phyloP scores from a whole-genome alignment of 2,329 filamentous ascomycete species.

The Phialophora tarda region DNA sequence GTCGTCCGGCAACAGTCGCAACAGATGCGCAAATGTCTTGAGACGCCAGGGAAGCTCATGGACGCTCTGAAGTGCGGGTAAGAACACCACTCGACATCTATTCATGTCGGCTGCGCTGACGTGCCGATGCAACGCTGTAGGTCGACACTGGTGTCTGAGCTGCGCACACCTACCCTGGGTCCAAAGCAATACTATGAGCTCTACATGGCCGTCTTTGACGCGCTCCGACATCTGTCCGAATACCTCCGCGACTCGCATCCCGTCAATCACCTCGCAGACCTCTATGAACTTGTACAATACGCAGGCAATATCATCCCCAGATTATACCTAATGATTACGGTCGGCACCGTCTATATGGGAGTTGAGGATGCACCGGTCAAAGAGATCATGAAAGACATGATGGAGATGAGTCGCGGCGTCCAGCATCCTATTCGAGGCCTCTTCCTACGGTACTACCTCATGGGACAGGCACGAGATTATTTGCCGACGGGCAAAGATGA shows the following conservation, averaged over 20 bases:
- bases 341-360: constrained; percentile 98
- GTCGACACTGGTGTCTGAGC: constrained; percentile 96
- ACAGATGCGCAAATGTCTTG: constrained; percentile 96
- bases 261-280: constrained; percentile 94
- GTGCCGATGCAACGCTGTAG: constrained; percentile 55
- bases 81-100: constrained; percentile 47
- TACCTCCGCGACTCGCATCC: constrained; percentile 97
- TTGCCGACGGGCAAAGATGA: constrained; percentile 82
- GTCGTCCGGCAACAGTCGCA: constrained; percentile 97
- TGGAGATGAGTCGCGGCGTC: constrained; percentile 99
- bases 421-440: constrained; percentile 95
- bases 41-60: constrained; percentile 98
- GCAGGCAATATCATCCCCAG: constrained; percentile 96
- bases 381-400: constrained; percentile 99
- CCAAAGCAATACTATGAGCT: constrained; percentile 99
- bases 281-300: constrained; percentile 98
- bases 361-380: constrained; percentile 98
- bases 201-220: constrained; percentile 99
- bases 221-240: constrained; percentile 91
- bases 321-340: constrained; percentile 98
- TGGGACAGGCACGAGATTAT: constrained; percentile 88
- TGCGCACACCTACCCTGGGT: constrained; percentile 94
- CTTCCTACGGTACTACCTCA: constrained; percentile 94
- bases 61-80: constrained; percentile 99
- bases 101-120: constrained; percentile 24